A percentile compares a stretch with the other conserved stretches of the same genome.
These are phyloP conservation scores for Mimosa bimucronata DNA, from an alignment of 306 rosid genomes.

Conservation along the genomic window DNA sequence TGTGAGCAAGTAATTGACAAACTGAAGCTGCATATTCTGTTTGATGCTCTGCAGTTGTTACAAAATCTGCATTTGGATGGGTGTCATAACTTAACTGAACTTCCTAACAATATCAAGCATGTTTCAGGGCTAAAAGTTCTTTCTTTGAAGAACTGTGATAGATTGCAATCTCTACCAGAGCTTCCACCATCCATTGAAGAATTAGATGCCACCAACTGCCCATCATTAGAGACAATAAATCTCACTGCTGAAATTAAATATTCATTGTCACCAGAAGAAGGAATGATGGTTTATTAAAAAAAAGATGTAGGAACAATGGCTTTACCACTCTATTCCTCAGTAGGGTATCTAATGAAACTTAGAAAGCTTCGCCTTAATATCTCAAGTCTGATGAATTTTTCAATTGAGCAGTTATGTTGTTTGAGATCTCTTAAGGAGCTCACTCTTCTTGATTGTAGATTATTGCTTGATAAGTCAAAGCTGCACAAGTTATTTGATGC, in stretches of 20 bases:
- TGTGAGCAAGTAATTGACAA: constrained; percentile 21
- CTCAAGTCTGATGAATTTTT: constrained; percentile 9
- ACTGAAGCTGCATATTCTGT: constrained; percentile 1
- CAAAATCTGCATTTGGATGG: background rate
- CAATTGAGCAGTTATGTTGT: constrained; percentile 5
- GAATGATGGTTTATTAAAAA: no score
- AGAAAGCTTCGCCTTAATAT: background rate
- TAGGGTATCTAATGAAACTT: constrained; percentile 7
- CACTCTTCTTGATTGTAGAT: background rate
- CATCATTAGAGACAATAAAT: background rate
- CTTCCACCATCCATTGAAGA: constrained; percentile 7
- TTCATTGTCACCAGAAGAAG: background rate
- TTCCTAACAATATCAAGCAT: constrained; percentile 27
- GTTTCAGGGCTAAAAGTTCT: background rate
- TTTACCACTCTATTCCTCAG: background rate
- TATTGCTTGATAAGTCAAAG: background rate
- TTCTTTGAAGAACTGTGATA: background rate
- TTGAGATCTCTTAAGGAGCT: constrained; percentile 24
- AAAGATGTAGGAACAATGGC: no score
- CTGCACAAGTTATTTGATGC: constrained; percentile 18
- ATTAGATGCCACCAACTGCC: constrained; percentile 1
- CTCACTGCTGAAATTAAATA: background rate
- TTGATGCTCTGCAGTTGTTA: background rate
- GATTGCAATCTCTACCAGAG: background rate
- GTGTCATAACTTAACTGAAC: constrained; percentile 6